phyloP scores from a whole-genome alignment of 495 filamentous ascomycete genomes.

The Trichoderma reesei region DNA sequence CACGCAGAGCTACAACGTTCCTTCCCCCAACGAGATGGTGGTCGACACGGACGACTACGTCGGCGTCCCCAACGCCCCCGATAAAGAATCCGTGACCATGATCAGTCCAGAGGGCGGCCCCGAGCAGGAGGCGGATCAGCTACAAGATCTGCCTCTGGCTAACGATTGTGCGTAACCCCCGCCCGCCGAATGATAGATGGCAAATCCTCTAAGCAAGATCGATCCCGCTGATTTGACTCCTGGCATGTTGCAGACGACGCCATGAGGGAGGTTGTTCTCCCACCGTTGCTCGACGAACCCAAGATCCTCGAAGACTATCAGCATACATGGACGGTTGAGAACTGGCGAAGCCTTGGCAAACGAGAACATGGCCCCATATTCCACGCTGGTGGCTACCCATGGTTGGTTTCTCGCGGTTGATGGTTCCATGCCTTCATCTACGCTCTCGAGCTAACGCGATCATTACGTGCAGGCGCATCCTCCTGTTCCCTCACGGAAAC shows the following conservation, averaged over 20 bases:
- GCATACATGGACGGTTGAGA: constrained; percentile 76
- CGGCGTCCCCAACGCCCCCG: constrained; percentile 48
- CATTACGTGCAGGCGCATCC: constrained; percentile 56
- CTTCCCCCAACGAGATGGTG: constrained; percentile 52
- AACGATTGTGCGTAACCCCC: constrained; percentile 55
- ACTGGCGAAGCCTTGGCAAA: constrained; percentile 62
- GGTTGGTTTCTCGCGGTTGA: constrained; percentile 41
- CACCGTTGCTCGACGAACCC: constrained; percentile 48
- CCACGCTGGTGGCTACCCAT: constrained; percentile 76
- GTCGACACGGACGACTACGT: constrained; percentile 62
- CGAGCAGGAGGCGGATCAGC: constrained; percentile 30
- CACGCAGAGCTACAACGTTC: constrained; percentile 28
- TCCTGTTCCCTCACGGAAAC: constrained; percentile 93
- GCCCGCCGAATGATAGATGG: neutral
- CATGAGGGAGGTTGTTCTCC: constrained; percentile 69
- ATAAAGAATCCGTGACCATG: constrained; percentile 75
- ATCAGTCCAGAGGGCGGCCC: constrained; percentile 59
- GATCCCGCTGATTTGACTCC: neutral
- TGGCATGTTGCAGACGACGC: constrained; percentile 51
- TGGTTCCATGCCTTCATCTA: neutral
- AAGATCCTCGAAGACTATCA: constrained; percentile 67
- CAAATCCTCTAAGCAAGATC: neutral
- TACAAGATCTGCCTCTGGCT: constrained; percentile 45
- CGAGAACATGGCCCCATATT: constrained; percentile 85
- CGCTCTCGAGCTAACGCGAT: neutral